phyloP scores from a whole-genome alignment of 129 eudicot genomes.

The Arctium minus region DNA sequence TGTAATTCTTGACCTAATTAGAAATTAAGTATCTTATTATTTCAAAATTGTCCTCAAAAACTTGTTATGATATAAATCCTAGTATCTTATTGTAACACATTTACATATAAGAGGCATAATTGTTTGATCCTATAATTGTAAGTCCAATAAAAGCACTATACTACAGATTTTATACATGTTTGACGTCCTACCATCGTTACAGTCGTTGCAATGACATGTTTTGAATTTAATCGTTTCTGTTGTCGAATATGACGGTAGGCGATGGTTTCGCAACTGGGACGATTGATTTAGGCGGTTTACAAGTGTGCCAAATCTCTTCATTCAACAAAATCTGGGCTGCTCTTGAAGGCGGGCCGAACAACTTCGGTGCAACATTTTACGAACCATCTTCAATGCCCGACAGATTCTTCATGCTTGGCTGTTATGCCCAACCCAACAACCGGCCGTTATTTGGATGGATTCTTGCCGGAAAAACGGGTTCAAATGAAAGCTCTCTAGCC shows the following conservation, averaged over 20 bases:
- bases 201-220: not conserved
- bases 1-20: too few relatives aligned
- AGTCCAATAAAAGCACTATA: too few relatives aligned
- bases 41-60: too few relatives aligned
- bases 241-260: slow-evolving; percentile 35
- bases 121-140: too few relatives aligned
- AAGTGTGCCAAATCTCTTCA: slow-evolving; percentile 48
- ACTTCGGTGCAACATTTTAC: slow-evolving; percentile 61
- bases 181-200: too few relatives aligned
- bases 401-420: slow-evolving; percentile 63
- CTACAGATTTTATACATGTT: too few relatives aligned
- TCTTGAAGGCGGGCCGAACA: slow-evolving; percentile 65
- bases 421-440: slow-evolving; percentile 70
- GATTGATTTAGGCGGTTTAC: slow-evolving; percentile 77
- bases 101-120: too few relatives aligned
- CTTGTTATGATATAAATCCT: too few relatives aligned
- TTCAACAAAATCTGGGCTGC: slow-evolving; percentile 66
- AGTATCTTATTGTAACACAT: too few relatives aligned
- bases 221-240: not conserved
- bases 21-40: too few relatives aligned
- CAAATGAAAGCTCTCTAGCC: slow-evolving; percentile 34
- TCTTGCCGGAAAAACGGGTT: slow-evolving; percentile 48
- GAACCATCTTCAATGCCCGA: slow-evolving; percentile 63
- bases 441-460: slow-evolving; percentile 60
- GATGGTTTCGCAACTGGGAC: slow-evolving; percentile 65